These are phyloP conservation scores for Stropharia rugosoannulata DNA, from an alignment of 768 basidiomycete genomes.

Conservation along the genomic window DNA sequence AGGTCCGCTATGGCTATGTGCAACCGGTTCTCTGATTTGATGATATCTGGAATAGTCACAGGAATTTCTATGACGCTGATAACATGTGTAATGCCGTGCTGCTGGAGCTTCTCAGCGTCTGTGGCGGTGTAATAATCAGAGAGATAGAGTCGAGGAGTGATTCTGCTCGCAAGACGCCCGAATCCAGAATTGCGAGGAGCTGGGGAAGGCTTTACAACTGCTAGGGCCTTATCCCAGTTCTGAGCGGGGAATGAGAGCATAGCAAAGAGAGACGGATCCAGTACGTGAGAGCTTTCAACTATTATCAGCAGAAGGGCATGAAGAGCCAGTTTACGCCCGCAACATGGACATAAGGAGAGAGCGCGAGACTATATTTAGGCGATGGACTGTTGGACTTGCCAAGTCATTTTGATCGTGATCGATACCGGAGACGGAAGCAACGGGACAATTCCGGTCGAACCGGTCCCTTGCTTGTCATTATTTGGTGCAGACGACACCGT, in stretches of 20 bases:
- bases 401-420: no score
- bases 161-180: slow-evolving; percentile 33
- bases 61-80: slow-evolving; percentile 60
- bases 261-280: neutral
- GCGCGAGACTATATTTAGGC: no score
- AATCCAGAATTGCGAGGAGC: slow-evolving; percentile 9
- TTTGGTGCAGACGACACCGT: neutral
- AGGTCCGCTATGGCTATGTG: slow-evolving; percentile 44
- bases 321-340: no score
- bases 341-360: no score
- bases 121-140: slow-evolving; percentile 60
- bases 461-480: neutral
- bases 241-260: slow-evolving; percentile 36
- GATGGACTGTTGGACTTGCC: no score
- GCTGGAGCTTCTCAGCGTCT: slow-evolving; percentile 42
- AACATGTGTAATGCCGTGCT: slow-evolving; percentile 72
- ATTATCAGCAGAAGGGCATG: neutral
- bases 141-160: slow-evolving; percentile 56
- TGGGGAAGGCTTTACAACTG: slow-evolving; percentile 7
- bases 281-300: neutral
- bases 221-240: slow-evolving; percentile 25
- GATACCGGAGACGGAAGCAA: no score
- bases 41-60: slow-evolving; percentile 42
- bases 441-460: no score
- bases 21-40: slow-evolving; percentile 41